Conservation (phyloP, 2,329 filamentous ascomycete genomes). For the Monilinia laxa region DNA sequence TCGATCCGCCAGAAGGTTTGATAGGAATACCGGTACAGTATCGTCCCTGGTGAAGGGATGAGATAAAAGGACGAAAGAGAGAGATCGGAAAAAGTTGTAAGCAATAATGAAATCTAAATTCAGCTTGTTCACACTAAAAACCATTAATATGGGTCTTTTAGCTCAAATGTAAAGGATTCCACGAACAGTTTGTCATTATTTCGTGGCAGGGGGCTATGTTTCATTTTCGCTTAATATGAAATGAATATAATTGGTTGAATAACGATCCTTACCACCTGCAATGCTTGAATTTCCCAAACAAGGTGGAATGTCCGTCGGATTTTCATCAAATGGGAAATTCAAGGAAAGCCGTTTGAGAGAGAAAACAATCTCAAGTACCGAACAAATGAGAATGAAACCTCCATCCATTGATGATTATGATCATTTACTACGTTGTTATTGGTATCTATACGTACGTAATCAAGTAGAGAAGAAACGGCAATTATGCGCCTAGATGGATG, state of each 20-base stretch:
- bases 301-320: neutral
- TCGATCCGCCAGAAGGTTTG: too few relatives aligned
- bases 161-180: too few relatives aligned
- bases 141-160: neutral
- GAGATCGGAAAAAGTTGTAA: neutral
- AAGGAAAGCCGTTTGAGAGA: slow-evolving; percentile 1
- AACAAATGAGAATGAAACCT: neutral
- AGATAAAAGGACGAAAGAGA: neutral
- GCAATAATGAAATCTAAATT: too few relatives aligned
- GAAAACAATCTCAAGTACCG: slow-evolving; percentile 9
- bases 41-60: neutral
- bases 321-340: neutral
- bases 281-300: slow-evolving; percentile 7
- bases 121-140: neutral
- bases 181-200: too few relatives aligned
- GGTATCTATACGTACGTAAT: neutral
- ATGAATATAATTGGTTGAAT: neutral
- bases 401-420: neutral
- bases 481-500: neutral
- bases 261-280: neutral
- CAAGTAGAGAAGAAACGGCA: neutral
- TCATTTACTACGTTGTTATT: neutral
- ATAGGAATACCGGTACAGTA: too few relatives aligned
- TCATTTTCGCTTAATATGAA: neutral
- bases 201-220: neutral